A percentile compares a stretch with the other conserved stretches of the same genome.
These are phyloP conservation scores for Mariannaea sp. DNA, from an alignment of 2,329 filamentous ascomycete genomes.

Conservation along the genomic window DNA sequence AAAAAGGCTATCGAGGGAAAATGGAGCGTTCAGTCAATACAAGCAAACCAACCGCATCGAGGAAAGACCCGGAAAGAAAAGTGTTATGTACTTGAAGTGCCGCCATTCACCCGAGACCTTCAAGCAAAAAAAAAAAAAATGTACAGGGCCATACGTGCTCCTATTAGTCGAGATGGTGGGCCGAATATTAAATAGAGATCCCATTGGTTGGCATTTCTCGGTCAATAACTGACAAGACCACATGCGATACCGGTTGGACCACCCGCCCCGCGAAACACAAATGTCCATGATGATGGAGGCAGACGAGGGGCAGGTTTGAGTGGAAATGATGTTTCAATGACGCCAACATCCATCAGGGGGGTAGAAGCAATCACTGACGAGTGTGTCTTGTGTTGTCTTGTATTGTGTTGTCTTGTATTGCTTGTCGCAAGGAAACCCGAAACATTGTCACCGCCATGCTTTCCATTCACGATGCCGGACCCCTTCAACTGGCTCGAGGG, in stretches of 20 bases:
- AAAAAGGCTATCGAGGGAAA: neutral
- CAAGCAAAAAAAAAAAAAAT: neutral
- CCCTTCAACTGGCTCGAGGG: constrained; percentile 28
- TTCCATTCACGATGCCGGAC: constrained; percentile 23
- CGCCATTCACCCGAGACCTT: constrained; percentile 4
- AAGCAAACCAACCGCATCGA: neutral
- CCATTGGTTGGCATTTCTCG: neutral
- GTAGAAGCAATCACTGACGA: constrained; percentile 1
- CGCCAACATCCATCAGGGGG: constrained; percentile 2
- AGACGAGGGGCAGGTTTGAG: neutral
- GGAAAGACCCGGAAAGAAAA: neutral
- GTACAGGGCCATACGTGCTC: no score
- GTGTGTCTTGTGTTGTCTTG: no score
- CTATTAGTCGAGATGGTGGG: constrained; percentile 4
- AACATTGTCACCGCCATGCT: constrained; percentile 37
- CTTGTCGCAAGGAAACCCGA: constrained; percentile 37
- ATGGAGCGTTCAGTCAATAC: constrained; percentile 5
- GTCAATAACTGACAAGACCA: constrained; percentile 7
- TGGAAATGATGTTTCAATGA: constrained; percentile 1
- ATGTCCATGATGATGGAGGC: neutral
- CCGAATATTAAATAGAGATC: constrained; percentile 10
- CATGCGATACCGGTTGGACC: neutral
- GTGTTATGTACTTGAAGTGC: neutral
- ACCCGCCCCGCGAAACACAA: neutral
- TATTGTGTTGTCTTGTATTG: no score